Evolutionary conservation across 371 early-diverging fungal genomes (phyloP).

Genomic region (Cokeromyces recurvatus): DNA sequence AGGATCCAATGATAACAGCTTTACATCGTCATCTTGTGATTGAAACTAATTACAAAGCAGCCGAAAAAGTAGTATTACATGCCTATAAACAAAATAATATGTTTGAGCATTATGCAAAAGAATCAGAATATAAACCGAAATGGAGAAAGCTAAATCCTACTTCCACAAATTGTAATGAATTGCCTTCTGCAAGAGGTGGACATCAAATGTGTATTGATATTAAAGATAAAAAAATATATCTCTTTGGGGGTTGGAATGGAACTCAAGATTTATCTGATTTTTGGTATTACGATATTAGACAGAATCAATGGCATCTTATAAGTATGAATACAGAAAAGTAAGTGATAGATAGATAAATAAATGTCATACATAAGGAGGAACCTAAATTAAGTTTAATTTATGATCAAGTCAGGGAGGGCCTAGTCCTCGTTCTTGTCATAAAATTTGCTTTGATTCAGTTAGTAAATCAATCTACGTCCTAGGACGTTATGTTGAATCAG

Average conservation of each 20-base stretch:
- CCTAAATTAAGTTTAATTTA: too few relatives aligned
- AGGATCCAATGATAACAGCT: constrained; percentile 75
- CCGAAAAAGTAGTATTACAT: constrained; percentile 63
- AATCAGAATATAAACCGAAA: constrained; percentile 60
- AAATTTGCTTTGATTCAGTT: constrained; percentile 81
- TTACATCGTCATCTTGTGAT: constrained; percentile 66
- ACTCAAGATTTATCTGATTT: constrained; percentile 83
- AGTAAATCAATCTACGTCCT: constrained; percentile 73
- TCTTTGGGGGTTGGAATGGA: constrained; percentile 98
- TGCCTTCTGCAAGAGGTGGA: constrained; percentile 79
- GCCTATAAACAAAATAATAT: constrained; percentile 52
- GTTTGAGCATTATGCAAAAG: constrained; percentile 66
- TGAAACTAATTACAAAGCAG: constrained; percentile 66
- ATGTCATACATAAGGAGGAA: too few relatives aligned
- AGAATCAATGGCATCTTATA: constrained; percentile 68
- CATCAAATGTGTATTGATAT: constrained; percentile 96
- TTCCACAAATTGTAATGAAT: constrained; percentile 17
- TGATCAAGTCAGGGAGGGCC: constrained; percentile 77
- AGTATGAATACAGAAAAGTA: constrained; percentile 71
- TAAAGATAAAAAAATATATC: constrained; percentile 69
- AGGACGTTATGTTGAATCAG: constrained; percentile 85
- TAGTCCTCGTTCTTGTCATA: constrained; percentile 88
- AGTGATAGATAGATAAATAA: constrained; percentile 6
- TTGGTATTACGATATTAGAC: constrained; percentile 73
- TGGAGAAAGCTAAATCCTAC: constrained; percentile 63